phyloP scores from a whole-genome alignment of 2,329 filamentous ascomycete species.

The Diplodia scrobiculata region DNA sequence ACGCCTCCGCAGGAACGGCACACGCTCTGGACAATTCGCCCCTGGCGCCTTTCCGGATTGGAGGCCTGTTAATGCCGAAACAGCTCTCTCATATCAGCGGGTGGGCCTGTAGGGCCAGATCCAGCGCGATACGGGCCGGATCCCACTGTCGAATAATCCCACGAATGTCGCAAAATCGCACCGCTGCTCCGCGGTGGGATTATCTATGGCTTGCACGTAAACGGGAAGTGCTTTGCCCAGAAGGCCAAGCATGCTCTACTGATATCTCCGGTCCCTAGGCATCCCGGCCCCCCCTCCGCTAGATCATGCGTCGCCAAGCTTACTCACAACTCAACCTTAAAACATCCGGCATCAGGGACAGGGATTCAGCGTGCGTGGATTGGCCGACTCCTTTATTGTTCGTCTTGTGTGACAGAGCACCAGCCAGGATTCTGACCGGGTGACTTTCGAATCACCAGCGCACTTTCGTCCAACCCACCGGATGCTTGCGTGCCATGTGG shows the following conservation, averaged over 20 bases:
- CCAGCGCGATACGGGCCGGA: neutral
- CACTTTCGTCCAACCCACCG: constrained; percentile 1
- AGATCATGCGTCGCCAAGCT: constrained; percentile 19
- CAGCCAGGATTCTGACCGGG: neutral
- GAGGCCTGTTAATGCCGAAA: neutral
- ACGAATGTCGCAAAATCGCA: constrained; percentile 1
- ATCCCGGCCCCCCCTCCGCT: constrained; percentile 9
- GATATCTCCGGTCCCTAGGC: constrained; percentile 6
- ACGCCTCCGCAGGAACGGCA: constrained; percentile 5
- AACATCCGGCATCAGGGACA: constrained; percentile 19
- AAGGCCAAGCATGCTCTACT: neutral
- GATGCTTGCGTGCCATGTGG: constrained; percentile 1
- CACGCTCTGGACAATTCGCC: neutral
- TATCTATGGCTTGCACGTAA: neutral
- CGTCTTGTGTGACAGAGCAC: neutral
- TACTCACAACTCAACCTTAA: constrained; percentile 11
- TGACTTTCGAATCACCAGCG: neutral
- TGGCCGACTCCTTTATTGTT: constrained; percentile 14
- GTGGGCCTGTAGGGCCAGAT: neutral
- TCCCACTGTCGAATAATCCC: neutral
- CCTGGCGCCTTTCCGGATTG: neutral
- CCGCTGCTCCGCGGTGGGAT: constrained; percentile 2
- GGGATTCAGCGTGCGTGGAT: constrained; percentile 16
- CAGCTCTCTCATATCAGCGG: neutral
- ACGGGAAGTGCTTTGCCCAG: neutral